Conservation (phyloP, 129 eudicot species). For the Scalesia atractyloides region DNA sequence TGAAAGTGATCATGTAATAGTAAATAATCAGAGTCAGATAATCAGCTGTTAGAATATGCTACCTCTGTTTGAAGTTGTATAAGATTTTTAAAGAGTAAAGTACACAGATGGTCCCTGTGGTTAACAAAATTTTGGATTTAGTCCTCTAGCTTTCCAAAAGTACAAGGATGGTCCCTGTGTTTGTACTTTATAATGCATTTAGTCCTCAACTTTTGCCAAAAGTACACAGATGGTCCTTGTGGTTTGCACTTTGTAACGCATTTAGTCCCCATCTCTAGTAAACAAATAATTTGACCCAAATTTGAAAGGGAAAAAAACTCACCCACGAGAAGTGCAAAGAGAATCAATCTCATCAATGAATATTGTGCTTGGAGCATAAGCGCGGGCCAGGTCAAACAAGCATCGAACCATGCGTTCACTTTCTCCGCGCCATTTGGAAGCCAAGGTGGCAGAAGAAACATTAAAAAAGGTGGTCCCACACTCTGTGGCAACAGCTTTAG, state of each 20-base stretch:
- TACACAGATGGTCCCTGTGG: no score
- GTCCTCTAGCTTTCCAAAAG: no score
- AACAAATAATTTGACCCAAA: background rate
- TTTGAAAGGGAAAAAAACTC: conserved; percentile 26
- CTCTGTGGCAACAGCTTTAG: conserved; percentile 98
- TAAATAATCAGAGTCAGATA: background rate
- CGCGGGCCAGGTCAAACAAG: conserved; percentile 95
- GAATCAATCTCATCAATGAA: conserved; percentile 98
- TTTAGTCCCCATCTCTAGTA: background rate
- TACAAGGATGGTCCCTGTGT: no score
- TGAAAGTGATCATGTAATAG: conserved; percentile 5
- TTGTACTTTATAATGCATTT: no score
- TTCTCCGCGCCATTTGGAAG: conserved; percentile 99
- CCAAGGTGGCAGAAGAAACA: conserved; percentile 97
- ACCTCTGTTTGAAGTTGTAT: background rate
- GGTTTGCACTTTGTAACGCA: no score
- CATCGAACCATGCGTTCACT: conserved; percentile 99
- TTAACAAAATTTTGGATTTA: no score
- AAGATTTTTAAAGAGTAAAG: background rate
- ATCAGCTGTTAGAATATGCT: background rate
- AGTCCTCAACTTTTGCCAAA: no score
- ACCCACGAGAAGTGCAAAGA: conserved; percentile 97
- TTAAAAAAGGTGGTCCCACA: conserved; percentile 98
- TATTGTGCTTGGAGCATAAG: conserved; percentile 96
- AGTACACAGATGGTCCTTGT: no score